Evolutionary conservation across 2,329 filamentous ascomycete genomes (phyloP).

Genomic region (Waltergamsia citrina): DNA sequence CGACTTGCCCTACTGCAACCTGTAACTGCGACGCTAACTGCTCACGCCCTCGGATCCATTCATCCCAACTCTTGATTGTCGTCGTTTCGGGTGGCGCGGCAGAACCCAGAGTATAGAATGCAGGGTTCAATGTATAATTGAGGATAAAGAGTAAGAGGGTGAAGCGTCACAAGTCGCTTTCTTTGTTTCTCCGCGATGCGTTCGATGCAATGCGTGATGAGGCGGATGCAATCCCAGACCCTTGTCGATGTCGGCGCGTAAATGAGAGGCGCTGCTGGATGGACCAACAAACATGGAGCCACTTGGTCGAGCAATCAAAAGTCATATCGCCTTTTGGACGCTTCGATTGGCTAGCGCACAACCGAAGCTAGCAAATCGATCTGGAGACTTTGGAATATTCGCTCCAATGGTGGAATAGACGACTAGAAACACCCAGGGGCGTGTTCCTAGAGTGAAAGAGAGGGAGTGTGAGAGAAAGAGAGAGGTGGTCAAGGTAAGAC

Average conservation of each 20-base stretch:
- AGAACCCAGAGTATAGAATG: too few relatives aligned
- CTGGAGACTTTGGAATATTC: background rate
- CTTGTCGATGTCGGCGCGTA: constrained; percentile 41
- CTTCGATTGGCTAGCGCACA: constrained; percentile 27
- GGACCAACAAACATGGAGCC: constrained; percentile 26
- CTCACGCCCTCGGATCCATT: too few relatives aligned
- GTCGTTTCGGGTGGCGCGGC: too few relatives aligned
- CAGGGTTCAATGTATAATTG: too few relatives aligned
- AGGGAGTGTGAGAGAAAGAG: too few relatives aligned
- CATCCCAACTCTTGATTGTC: too few relatives aligned
- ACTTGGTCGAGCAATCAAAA: constrained; percentile 36
- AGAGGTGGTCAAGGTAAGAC: background rate
- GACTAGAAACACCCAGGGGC: background rate
- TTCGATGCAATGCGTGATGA: constrained; percentile 5
- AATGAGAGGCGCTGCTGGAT: constrained; percentile 37
- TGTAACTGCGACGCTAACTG: too few relatives aligned
- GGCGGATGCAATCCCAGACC: constrained; percentile 14
- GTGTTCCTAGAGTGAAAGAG: background rate
- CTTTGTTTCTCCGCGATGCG: too few relatives aligned
- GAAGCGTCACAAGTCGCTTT: too few relatives aligned
- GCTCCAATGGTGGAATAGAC: background rate
- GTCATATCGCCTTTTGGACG: constrained; percentile 21
- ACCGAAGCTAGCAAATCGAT: constrained; percentile 1
- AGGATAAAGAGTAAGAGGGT: too few relatives aligned
- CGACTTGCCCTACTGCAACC: too few relatives aligned